phyloP scores from a whole-genome alignment of 2,329 filamentous ascomycete species.

The Phialophora chinensis region DNA sequence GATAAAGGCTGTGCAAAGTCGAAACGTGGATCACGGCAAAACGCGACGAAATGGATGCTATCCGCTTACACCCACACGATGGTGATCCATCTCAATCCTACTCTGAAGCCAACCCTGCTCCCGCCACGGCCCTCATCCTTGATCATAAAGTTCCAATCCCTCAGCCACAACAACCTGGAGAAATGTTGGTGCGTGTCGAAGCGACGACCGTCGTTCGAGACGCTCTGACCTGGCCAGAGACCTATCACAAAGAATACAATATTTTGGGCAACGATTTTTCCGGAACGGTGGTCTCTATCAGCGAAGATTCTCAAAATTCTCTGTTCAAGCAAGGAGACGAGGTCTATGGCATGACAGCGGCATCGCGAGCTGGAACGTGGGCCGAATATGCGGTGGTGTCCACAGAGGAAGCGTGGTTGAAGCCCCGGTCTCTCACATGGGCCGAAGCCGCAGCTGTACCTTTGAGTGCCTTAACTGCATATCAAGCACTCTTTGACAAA shows the following conservation, averaged over 20 bases:
- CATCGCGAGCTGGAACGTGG: slow-evolving; percentile 39
- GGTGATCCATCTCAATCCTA: slow-evolving; percentile 12
- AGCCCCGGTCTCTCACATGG: slow-evolving; percentile 38
- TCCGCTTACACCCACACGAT: slow-evolving; percentile 19
- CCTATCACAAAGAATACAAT: slow-evolving; percentile 37
- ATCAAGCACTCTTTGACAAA: slow-evolving; percentile 44
- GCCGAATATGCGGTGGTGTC: slow-evolving; percentile 41
- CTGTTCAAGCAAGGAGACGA: slow-evolving; percentile 41
- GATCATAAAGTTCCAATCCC: slow-evolving; percentile 39
- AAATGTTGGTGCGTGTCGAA: slow-evolving; percentile 39
- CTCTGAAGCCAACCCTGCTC: slow-evolving; percentile 22
- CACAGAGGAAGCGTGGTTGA: slow-evolving; percentile 39
- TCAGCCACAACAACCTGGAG: slow-evolving; percentile 28
- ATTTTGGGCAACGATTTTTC: slow-evolving; percentile 35
- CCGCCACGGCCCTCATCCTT: slow-evolving; percentile 36
- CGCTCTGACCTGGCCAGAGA: slow-evolving; percentile 42
- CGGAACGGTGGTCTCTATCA: slow-evolving; percentile 28
- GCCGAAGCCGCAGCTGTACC: slow-evolving; percentile 42
- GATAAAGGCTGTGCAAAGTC: neutral
- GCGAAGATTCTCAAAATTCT: slow-evolving; percentile 8
- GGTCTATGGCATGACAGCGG: slow-evolving; percentile 42
- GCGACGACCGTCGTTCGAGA: slow-evolving; percentile 41
- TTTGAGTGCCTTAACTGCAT: slow-evolving; percentile 44
- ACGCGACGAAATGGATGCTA: slow-evolving; percentile 19
- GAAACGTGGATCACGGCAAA: slow-evolving; percentile 1